These are phyloP conservation scores for Salicornia ramosissima DNA, from an alignment of 148 eudicot species.

Conservation along the genomic window DNA sequence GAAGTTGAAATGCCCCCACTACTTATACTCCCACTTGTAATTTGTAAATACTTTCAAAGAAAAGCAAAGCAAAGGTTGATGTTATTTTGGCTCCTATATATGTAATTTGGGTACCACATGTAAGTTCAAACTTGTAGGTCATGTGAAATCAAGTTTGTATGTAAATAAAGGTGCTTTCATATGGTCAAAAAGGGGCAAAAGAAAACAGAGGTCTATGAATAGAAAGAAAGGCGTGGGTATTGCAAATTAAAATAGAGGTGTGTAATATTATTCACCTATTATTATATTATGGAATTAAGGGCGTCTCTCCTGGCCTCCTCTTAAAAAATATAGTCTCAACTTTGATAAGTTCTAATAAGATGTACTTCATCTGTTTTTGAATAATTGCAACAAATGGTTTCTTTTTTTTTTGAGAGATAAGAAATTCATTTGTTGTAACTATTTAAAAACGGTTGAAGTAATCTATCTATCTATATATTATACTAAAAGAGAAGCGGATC, in stretches of 20 bases:
- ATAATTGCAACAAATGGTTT: no score
- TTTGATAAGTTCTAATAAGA: no score
- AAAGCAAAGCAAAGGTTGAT: background rate
- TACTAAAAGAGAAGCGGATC: no score
- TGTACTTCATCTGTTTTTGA: no score
- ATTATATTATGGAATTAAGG: background rate
- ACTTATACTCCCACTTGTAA: background rate
- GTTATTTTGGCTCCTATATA: background rate
- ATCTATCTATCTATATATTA: no score
- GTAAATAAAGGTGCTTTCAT: constrained; percentile 14
- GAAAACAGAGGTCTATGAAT: constrained; percentile 9
- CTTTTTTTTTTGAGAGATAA: no score
- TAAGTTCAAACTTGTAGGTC: constrained; percentile 4
- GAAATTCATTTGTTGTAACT: no score
- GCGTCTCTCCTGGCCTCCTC: no score
- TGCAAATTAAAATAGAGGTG: constrained; percentile 18
- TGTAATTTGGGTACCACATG: background rate
- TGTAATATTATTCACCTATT: background rate
- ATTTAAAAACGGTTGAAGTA: no score
- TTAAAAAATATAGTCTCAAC: no score
- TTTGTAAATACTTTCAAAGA: background rate
- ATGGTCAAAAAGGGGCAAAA: constrained; percentile 20
- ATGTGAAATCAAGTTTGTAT: constrained; percentile 18
- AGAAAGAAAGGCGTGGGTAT: constrained; percentile 6
- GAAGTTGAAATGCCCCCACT: constrained; percentile 10